Evolutionary conservation across 768 basidiomycete genomes (phyloP), one percentile per base, ranked within the genome.

Genomic region (Hygrophorus pudorinus): DNA sequence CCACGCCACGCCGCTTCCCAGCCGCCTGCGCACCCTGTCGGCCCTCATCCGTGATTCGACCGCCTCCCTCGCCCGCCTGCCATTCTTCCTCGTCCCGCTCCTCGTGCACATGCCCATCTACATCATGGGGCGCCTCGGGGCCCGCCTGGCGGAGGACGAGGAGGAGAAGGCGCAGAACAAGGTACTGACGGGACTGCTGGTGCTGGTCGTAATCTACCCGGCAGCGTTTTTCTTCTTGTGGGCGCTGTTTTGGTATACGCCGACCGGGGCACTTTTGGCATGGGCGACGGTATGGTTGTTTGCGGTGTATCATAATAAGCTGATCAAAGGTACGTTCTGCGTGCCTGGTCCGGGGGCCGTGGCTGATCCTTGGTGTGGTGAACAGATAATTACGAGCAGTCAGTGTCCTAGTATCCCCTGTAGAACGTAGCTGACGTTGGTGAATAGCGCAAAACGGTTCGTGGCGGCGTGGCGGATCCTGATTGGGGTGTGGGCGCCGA

Each of bases 131-230:
- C 71, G 80, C 24, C 55, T 82, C 41, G 90, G 88, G 36, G 85
- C 84, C 14, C 65, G 74, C 37, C 65, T 94, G 30, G 79, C 75
- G 29, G 73, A 85, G 55, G 78, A 90, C 48, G 92, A 97, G 59
- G 84, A 97, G 61, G 94, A 97, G 60, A 85, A 89, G 61, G 96
- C 94, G 35, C 93, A 98, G 71, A 98, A 90, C 70, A 99, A 99
- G 70, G 78, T 96, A 36, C 81, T 86, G 10, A 82, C 94, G 53
- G 91, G 91, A 1, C 55, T 94, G 29, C 61, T 96, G 42, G 76
- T 85, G 31, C 63, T 85, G 46, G 56, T 88, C 44, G 56, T 79
- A 50, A 80, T 85, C 34, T 96, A 97, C 66, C 81, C 89, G 16
- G 59, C 79, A n/a, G 63, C 81, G 28, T 97, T 97, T 67, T 78